phyloP scores from a whole-genome alignment of 1,139 yeast species.

The Sugiyamaella castrensis region DNA sequence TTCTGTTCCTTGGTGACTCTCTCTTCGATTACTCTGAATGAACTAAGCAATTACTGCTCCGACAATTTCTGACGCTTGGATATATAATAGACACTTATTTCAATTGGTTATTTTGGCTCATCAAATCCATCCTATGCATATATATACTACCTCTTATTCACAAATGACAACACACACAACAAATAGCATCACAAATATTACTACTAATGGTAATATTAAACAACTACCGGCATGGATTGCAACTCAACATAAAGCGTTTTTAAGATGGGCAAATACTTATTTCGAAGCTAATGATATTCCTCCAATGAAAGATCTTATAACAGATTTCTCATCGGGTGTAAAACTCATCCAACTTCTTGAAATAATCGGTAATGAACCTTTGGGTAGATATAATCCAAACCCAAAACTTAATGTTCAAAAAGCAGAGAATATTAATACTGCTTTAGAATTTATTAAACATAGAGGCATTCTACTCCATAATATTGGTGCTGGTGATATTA shows the following conservation, averaged over 20 bases:
- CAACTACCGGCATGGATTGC: conserved; percentile 39
- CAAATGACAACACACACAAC: too few species aligned
- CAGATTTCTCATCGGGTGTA: conserved; percentile 39
- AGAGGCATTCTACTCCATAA: conserved; percentile 53
- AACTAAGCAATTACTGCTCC: too few species aligned
- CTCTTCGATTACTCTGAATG: too few species aligned
- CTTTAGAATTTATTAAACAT: conserved; percentile 53
- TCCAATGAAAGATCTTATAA: conserved; percentile 32
- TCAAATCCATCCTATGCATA: too few species aligned
- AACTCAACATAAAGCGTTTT: conserved; percentile 41
- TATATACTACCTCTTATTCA: too few species aligned
- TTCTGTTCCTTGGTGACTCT: too few species aligned
- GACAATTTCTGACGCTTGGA: too few species aligned
- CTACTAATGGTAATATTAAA: conserved; percentile 6
- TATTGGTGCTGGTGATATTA: conserved; percentile 66
- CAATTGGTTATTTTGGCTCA: too few species aligned
- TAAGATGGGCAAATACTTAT: conserved; percentile 42
- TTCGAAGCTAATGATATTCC: conserved; percentile 31
- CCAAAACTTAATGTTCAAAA: conserved; percentile 59
- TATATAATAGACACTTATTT: too few species aligned
- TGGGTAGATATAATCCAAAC: conserved; percentile 40
- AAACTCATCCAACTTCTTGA: conserved; percentile 39
- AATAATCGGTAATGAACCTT: conserved; percentile 39
- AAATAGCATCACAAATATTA: background rate
- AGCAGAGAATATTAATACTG: conserved; percentile 58